phyloP scores from a whole-genome alignment of 495 filamentous ascomycete species.

The Penicillium angulare region DNA sequence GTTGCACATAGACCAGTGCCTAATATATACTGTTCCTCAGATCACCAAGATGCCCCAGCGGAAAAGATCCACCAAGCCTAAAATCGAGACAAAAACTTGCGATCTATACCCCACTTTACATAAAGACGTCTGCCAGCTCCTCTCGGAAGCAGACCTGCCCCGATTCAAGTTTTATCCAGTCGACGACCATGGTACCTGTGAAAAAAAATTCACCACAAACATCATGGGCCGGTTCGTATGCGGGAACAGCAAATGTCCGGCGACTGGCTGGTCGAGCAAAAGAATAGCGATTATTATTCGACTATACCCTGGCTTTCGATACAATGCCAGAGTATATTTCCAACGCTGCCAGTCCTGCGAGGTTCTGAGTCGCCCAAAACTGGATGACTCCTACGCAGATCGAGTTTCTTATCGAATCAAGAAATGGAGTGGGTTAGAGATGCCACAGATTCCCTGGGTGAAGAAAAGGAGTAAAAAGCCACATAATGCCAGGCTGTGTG shows the following conservation, averaged over 20 bases:
- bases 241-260: background rate
- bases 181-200: background rate
- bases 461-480: background rate
- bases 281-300: background rate
- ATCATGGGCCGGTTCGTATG: constrained; percentile 1
- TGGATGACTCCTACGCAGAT: constrained; percentile 1
- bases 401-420: constrained; percentile 4
- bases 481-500: background rate
- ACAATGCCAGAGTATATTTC: background rate
- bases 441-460: background rate
- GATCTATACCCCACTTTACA: background rate
- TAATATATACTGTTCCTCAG: background rate
- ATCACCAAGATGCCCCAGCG: background rate
- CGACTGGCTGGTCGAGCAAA: constrained; percentile 3
- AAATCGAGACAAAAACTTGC: background rate
- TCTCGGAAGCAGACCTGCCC: background rate
- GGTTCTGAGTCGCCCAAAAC: background rate
- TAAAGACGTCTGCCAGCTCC: background rate
- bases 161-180: background rate
- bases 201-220: background rate
- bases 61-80: background rate
- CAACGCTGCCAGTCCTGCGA: background rate
- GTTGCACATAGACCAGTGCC: background rate
- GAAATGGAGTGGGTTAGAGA: background rate
- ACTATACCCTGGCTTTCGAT: background rate